Conservation (phyloP, 2,329 filamentous ascomycete genomes). For the Graphilbum sp. region DNA sequence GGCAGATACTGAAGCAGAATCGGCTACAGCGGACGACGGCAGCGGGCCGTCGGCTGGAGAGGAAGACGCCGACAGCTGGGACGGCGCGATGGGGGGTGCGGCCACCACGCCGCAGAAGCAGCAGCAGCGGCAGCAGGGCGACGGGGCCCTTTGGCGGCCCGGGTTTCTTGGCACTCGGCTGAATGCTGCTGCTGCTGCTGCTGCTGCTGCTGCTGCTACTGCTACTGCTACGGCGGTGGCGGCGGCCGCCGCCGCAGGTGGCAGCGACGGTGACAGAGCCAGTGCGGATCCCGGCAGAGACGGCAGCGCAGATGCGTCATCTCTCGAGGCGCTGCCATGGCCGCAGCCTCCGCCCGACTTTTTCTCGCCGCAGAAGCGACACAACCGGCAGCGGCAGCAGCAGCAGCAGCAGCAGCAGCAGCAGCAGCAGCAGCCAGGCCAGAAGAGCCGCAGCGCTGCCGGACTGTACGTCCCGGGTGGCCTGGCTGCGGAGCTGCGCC, state of each 20-base stretch:
- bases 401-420: neutral
- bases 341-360: constrained; percentile 6
- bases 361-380: constrained; percentile 11
- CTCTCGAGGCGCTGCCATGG: neutral
- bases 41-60: no score
- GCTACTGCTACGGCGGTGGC: no score
- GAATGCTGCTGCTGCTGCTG: no score
- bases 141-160: no score
- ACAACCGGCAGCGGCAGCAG: neutral
- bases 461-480: constrained; percentile 22
- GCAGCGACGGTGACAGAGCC: neutral
- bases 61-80: no score
- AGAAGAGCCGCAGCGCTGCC: neutral
- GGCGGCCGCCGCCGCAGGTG: neutral
- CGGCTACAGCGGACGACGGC: neutral
- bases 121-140: no score
- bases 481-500: constrained; percentile 23
- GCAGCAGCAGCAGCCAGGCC: neutral
- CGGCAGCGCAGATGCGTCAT: neutral
- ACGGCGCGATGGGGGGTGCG: no score
- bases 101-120: no score
- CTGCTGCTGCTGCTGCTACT: no score
- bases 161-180: no score
- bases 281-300: neutral
- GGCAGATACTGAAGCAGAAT: neutral